Percentiles rank a stretch among this genome's conserved stretches.
Evolutionary conservation across 2,329 filamentous ascomycete species (phyloP).

Genomic region (Pseudogymnoascus sp.): DNA sequence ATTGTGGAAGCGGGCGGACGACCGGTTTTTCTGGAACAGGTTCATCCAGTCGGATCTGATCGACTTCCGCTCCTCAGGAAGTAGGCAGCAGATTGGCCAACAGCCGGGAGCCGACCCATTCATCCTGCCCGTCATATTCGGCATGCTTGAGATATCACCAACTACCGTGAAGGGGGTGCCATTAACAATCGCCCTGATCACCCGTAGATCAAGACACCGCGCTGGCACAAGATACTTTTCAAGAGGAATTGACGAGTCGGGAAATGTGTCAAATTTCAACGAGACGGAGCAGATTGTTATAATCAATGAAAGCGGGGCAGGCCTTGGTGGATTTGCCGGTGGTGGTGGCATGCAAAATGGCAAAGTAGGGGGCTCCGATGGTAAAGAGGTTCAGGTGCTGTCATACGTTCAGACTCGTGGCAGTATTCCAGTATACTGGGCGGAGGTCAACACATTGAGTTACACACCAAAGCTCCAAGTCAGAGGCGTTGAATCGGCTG

Average conservation of each 20-base stretch:
- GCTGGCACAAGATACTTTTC: conserved; percentile 93
- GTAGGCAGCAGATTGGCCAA: conserved; percentile 54
- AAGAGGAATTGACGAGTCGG: conserved; percentile 83
- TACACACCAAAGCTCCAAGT: conserved; percentile 90
- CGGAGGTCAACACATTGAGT: conserved; percentile 85
- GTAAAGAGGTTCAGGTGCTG: conserved; percentile 76
- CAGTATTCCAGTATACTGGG: conserved; percentile 93
- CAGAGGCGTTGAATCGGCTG: conserved; percentile 70
- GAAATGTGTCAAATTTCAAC: conserved; percentile 97
- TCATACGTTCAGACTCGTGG: conserved; percentile 95
- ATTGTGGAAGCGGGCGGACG: conserved; percentile 86
- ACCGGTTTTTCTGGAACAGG: conserved; percentile 98
- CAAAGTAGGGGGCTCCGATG: conserved; percentile 48
- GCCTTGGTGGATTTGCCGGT: conserved; percentile 71
- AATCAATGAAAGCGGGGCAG: conserved; percentile 70
- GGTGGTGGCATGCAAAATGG: conserved; percentile 68
- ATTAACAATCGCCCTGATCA: conserved; percentile 80
- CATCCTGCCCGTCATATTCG: conserved; percentile 91
- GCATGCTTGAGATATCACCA: conserved; percentile 84
- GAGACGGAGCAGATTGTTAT: conserved; percentile 93
- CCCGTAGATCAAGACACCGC: conserved; percentile 76
- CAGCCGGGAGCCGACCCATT: conserved; percentile 80
- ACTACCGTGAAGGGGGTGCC: conserved; percentile 79
- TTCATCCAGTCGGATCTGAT: conserved; percentile 89
- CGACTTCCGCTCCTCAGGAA: conserved; percentile 64